A percentile compares a stretch with the other conserved stretches of the same genome.
Conservation (phyloP, 2,329 filamentous ascomycete species). For the Cadophora luteo-olivacea region DNA sequence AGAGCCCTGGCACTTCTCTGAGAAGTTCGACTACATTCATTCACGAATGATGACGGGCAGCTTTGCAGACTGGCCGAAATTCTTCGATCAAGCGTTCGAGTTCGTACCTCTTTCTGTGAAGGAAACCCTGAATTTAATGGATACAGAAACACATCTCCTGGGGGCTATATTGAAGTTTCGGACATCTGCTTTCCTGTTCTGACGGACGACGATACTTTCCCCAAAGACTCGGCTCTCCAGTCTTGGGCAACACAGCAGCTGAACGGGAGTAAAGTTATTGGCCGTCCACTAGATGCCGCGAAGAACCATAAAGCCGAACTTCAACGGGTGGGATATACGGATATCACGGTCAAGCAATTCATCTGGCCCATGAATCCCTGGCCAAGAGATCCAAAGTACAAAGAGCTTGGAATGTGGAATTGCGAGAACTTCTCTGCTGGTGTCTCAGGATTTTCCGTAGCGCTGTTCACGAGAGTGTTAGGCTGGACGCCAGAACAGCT, state of each 20-base stretch:
- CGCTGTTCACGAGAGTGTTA: constrained; percentile 30
- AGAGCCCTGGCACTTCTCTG: constrained; percentile 53
- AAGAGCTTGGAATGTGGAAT: constrained; percentile 28
- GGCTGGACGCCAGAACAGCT: constrained; percentile 29
- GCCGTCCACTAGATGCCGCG: constrained; percentile 43
- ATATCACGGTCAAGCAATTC: constrained; percentile 49
- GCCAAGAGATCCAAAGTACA: constrained; percentile 53
- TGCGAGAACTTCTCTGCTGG: constrained; percentile 29
- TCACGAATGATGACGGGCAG: constrained; percentile 45
- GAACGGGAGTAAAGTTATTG: constrained; percentile 42
- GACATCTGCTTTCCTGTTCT: constrained; percentile 38
- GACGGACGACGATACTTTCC: constrained; percentile 45
- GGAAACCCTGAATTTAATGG: not conserved
- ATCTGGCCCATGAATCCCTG: constrained; percentile 58
- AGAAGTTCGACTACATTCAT: constrained; percentile 58
- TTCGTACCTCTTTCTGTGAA: not conserved
- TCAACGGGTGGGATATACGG: constrained; percentile 30
- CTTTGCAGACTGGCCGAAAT: constrained; percentile 17
- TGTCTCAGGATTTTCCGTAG: constrained; percentile 28
- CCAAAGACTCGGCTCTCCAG: constrained; percentile 20
- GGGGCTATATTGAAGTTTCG: constrained; percentile 44
- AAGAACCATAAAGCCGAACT: constrained; percentile 24
- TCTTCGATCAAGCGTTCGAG: constrained; percentile 19
- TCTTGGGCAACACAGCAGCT: constrained; percentile 38
- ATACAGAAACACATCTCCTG: constrained; percentile 33